These are phyloP conservation scores for Limnanthes douglasii DNA, from an alignment of 345 rosid genomes.

Conservation along the genomic window DNA sequence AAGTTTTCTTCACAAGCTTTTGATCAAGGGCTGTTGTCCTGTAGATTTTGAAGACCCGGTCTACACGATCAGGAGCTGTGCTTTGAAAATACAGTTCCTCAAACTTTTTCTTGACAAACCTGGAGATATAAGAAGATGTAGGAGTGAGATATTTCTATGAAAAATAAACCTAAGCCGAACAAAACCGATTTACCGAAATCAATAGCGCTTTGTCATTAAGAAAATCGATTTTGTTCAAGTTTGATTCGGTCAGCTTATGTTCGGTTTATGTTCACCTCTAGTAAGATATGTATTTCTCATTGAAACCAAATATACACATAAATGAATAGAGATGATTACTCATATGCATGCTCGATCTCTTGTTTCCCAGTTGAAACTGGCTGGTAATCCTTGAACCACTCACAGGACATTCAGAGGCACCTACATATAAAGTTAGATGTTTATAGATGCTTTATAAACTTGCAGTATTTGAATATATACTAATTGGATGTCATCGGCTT, in stretches of 20 bases:
- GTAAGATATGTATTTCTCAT: slow-evolving; percentile 1
- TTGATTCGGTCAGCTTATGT: no score
- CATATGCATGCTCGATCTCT: slow-evolving; percentile 91
- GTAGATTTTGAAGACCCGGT: slow-evolving; percentile 89
- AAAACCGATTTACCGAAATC: no score
- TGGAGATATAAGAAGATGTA: no score
- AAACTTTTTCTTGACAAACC: slow-evolving; percentile 93
- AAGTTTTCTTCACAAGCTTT: slow-evolving; percentile 97
- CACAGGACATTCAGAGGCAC: slow-evolving; percentile 78
- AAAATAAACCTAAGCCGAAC: no score
- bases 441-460: no score
- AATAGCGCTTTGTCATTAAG: no score
- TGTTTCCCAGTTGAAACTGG: slow-evolving; percentile 80
- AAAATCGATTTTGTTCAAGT: no score
- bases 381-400: slow-evolving; percentile 95
- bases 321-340: slow-evolving; percentile 30
- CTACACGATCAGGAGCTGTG: slow-evolving; percentile 70
- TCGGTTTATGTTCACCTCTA: no score
- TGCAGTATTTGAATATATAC: no score
- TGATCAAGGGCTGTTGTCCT: slow-evolving; percentile 90
- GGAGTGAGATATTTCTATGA: no score
- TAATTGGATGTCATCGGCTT: slow-evolving; percentile 14
- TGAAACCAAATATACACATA: not conserved
- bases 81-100: slow-evolving; percentile 88
- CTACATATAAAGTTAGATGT: slow-evolving; percentile 22